Conservation (phyloP, 2,329 filamentous ascomycete species). For the Thielaviopsis musarum region DNA sequence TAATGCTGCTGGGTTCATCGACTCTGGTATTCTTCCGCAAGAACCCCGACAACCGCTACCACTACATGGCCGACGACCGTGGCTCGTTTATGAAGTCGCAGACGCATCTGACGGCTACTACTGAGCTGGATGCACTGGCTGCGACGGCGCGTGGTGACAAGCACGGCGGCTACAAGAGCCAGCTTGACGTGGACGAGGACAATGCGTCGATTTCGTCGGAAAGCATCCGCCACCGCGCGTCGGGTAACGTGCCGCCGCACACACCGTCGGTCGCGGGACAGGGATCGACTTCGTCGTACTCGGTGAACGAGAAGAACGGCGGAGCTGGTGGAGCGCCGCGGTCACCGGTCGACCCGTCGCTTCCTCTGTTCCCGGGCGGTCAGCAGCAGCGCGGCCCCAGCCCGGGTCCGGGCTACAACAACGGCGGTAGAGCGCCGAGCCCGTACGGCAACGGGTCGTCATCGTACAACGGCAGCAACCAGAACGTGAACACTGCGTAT, state of each 20-base stretch:
- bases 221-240: constrained; percentile 16
- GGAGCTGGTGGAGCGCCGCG: constrained; percentile 15
- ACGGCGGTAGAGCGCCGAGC: constrained; percentile 18
- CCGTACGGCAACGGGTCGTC: constrained; percentile 18
- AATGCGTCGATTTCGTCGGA: constrained; percentile 25
- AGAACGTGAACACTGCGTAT: constrained; percentile 16
- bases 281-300: constrained; percentile 15
- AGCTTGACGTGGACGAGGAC: constrained; percentile 23
- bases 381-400: constrained; percentile 19
- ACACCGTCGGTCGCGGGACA: constrained; percentile 17
- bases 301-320: constrained; percentile 13
- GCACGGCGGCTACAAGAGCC: constrained; percentile 26
- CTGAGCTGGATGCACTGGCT: constrained; percentile 78
- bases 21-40: constrained; percentile 64
- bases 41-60: constrained; percentile 88
- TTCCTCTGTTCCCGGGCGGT: constrained; percentile 26
- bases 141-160: constrained; percentile 80
- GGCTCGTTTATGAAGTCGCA: constrained; percentile 97
- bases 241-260: constrained; percentile 20
- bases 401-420: constrained; percentile 17
- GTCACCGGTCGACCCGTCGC: constrained; percentile 26
- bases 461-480: constrained; percentile 18
- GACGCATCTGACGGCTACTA: constrained; percentile 57
- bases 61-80: constrained; percentile 91
- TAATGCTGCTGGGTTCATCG: constrained; percentile 54